phyloP scores from a whole-genome alignment of 78 protist species.

The Dictyostelium purpureum region DNA sequence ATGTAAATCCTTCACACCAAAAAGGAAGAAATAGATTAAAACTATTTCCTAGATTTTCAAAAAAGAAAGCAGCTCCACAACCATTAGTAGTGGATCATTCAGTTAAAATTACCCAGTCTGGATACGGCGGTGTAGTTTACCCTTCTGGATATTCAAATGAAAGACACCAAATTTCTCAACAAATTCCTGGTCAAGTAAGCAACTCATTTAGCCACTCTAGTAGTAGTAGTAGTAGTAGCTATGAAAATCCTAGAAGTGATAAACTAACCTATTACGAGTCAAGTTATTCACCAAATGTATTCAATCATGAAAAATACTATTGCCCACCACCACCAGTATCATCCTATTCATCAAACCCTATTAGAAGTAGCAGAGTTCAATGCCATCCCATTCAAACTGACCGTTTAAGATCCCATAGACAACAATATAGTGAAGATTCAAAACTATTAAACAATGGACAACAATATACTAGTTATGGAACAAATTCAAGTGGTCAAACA shows the following conservation, averaged over 20 bases:
- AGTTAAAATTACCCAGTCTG: background rate
- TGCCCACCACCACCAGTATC: conserved; percentile 1
- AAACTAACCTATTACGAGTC: background rate
- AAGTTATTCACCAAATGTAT: background rate
- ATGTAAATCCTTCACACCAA: background rate
- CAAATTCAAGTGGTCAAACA: background rate
- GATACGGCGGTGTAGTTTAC: conserved; percentile 36
- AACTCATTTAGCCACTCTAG: too few relatives aligned
- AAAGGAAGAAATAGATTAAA: conserved; percentile 7
- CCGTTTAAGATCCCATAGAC: too few relatives aligned
- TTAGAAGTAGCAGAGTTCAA: background rate
- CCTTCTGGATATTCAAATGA: background rate
- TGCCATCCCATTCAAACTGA: background rate
- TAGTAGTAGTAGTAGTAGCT: too few relatives aligned
- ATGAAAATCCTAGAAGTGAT: too few relatives aligned
- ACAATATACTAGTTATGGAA: background rate
- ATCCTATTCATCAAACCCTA: background rate
- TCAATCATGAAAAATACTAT: background rate
- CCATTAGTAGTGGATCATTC: background rate
- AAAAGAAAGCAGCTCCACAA: background rate
- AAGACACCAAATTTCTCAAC: conserved; percentile 7
- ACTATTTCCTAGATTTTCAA: conserved; percentile 36
- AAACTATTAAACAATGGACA: background rate
- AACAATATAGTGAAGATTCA: conserved; percentile 21
- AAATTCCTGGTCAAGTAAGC: background rate